phyloP scores from a whole-genome alignment of 2,329 filamentous ascomycete species.

The Biscogniauxia marginata region DNA sequence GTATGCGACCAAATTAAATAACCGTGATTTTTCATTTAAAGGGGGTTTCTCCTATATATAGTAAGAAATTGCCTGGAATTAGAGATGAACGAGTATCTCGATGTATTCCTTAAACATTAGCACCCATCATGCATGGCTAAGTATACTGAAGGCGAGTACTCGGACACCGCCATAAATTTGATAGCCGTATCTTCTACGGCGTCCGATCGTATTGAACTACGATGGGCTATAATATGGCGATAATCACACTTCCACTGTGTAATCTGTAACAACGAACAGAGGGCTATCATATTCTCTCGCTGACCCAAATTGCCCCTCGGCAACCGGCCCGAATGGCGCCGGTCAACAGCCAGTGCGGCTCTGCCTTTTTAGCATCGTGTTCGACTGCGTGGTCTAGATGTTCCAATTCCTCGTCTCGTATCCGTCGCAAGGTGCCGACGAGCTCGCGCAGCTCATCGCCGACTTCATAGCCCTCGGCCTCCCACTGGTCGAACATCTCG shows the following conservation, averaged over 20 bases:
- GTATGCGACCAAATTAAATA: too few species aligned
- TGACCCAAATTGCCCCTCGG: slow-evolving; percentile 89
- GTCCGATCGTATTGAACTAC: too few species aligned
- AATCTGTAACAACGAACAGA: neutral
- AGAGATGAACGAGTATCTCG: too few species aligned
- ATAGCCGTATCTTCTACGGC: too few species aligned
- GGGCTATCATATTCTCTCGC: slow-evolving; percentile 61
- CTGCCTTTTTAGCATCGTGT: slow-evolving; percentile 86
- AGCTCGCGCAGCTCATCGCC: slow-evolving; percentile 75
- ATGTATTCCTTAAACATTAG: too few species aligned
- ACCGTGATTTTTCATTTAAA: too few species aligned
- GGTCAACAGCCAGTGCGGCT: slow-evolving; percentile 85
- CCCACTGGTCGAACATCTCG: slow-evolving; percentile 75
- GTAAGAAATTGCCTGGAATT: too few species aligned
- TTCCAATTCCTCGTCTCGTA: slow-evolving; percentile 94
- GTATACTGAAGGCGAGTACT: too few species aligned
- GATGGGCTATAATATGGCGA: neutral
- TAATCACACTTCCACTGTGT: neutral
- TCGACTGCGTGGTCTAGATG: slow-evolving; percentile 94
- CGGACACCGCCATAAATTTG: too few species aligned
- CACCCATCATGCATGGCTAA: too few species aligned
- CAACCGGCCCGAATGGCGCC: slow-evolving; percentile 88
- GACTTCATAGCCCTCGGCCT: slow-evolving; percentile 74
- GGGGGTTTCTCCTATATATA: too few species aligned
- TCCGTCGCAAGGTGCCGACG: slow-evolving; percentile 72